A percentile compares a stretch with the other conserved stretches of the same genome.
These are phyloP conservation scores for Fusarium palustre DNA, from an alignment of 2,329 filamentous ascomycete species.

Conservation along the genomic window DNA sequence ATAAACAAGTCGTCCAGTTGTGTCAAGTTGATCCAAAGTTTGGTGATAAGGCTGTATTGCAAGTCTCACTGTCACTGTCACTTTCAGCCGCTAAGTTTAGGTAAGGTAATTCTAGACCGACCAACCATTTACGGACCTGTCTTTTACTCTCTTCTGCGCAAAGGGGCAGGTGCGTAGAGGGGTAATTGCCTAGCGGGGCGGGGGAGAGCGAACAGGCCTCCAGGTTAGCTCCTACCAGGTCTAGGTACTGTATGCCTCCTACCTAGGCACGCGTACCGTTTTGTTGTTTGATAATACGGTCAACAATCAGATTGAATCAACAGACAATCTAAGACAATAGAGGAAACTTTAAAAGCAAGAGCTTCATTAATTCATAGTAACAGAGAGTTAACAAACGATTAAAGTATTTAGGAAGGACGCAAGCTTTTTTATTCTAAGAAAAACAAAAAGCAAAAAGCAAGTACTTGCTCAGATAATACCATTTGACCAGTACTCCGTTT, in stretches of 20 bases:
- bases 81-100: constrained; percentile 31
- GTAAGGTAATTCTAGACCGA: constrained; percentile 40
- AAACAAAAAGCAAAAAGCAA: too few relatives aligned
- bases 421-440: too few relatives aligned
- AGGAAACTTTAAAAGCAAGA: background rate
- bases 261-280: constrained; percentile 3
- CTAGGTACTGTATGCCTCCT: too few relatives aligned
- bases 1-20: constrained; percentile 19
- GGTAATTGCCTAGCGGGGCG: constrained; percentile 41
- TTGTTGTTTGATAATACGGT: background rate
- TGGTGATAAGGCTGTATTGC: constrained; percentile 48
- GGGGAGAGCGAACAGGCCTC: constrained; percentile 10
- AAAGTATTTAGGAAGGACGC: too few relatives aligned
- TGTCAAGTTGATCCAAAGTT: constrained; percentile 21
- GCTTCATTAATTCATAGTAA: background rate
- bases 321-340: background rate
- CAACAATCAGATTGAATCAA: background rate
- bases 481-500: constrained; percentile 14
- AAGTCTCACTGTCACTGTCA: constrained; percentile 35
- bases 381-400: too few relatives aligned
- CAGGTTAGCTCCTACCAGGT: background rate
- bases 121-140: constrained; percentile 22
- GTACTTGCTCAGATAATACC: background rate
- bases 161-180: constrained; percentile 41
- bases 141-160: constrained; percentile 27